Evolutionary conservation across 2,329 filamentous ascomycete genomes (phyloP).

Genomic region (Grosmannia serpens): DNA sequence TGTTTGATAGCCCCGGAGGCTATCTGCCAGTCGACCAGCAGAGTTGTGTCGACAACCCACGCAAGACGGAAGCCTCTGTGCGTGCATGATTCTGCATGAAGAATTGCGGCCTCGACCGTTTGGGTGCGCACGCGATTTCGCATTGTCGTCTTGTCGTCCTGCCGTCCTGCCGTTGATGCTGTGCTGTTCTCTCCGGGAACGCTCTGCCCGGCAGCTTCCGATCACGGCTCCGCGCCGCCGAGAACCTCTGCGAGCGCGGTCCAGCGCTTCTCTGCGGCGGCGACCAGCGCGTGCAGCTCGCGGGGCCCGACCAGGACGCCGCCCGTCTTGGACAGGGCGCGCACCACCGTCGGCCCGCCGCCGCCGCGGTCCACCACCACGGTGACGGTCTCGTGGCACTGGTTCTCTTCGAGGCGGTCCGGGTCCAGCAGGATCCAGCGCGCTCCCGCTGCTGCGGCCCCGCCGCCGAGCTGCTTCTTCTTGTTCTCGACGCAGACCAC

Average conservation of each 20-base stretch:
- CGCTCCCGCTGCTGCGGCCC: conserved; percentile 25
- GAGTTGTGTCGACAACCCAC: too few relatives aligned
- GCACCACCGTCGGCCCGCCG: conserved; percentile 40
- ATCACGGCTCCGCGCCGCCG: conserved; percentile 10
- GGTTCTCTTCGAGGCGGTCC: conserved; percentile 76
- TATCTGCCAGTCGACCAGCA: too few relatives aligned
- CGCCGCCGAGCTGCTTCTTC: conserved; percentile 38
- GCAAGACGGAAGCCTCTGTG: too few relatives aligned
- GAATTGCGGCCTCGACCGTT: too few relatives aligned
- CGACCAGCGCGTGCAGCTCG: conserved; percentile 47
- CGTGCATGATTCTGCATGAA: too few relatives aligned
- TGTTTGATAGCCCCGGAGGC: too few relatives aligned
- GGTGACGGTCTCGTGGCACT: conserved; percentile 75
- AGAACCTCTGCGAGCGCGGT: conserved; percentile 37
- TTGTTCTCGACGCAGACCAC: conserved; percentile 52
- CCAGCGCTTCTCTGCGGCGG: conserved; percentile 53
- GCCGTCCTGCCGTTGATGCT: not conserved
- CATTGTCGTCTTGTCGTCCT: too few relatives aligned
- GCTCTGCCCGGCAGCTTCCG: not conserved
- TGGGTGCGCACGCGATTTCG: too few relatives aligned
- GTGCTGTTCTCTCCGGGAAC: not conserved
- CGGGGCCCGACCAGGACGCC: conserved; percentile 58
- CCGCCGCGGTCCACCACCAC: conserved; percentile 57
- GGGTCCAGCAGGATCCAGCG: conserved; percentile 79
- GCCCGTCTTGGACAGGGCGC: conserved; percentile 74